phyloP scores from a whole-genome alignment of 176 grass and related monocot genomes.

The Bromus sterilis region DNA sequence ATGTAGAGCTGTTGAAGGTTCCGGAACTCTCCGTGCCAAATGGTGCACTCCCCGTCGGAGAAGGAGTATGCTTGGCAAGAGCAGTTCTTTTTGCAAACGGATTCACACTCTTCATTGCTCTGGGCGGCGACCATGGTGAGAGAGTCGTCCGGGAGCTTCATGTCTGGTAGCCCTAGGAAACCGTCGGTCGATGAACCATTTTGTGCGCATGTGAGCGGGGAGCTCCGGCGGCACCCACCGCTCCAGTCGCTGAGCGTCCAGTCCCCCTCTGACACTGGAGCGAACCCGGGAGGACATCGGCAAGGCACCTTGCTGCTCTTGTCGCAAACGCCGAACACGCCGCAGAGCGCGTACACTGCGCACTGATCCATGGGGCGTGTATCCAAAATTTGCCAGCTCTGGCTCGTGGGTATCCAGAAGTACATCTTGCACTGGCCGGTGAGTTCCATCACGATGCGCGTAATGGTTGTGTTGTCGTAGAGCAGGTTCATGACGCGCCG shows the following conservation, averaged over 20 bases:
- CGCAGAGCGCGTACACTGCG: slow-evolving; percentile 22
- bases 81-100: neutral
- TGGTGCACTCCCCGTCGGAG: neutral
- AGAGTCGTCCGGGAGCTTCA: neutral
- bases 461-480: slow-evolving; percentile 21
- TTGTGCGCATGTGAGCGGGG: neutral
- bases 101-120: neutral
- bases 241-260: slow-evolving; percentile 22
- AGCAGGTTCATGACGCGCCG: slow-evolving; percentile 1
- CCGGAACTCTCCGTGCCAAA: slow-evolving; percentile 7
- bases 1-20: neutral
- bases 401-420: neutral
- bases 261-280: neutral
- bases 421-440: slow-evolving; percentile 23
- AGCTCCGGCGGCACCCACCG: neutral
- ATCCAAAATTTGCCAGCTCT: slow-evolving; percentile 20
- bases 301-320: slow-evolving; percentile 13
- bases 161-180: neutral
- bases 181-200: neutral
- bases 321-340: slow-evolving; percentile 1
- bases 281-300: slow-evolving; percentile 17
- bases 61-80: slow-evolving; percentile 22
- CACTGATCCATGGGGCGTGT: too few species aligned
- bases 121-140: neutral
- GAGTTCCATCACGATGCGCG: slow-evolving; percentile 30